Evolutionary conservation across 1,139 yeast genomes (phyloP), one percentile per base, ranked within the genome.

Genomic region (Suhomyces atakaporum): DNA sequence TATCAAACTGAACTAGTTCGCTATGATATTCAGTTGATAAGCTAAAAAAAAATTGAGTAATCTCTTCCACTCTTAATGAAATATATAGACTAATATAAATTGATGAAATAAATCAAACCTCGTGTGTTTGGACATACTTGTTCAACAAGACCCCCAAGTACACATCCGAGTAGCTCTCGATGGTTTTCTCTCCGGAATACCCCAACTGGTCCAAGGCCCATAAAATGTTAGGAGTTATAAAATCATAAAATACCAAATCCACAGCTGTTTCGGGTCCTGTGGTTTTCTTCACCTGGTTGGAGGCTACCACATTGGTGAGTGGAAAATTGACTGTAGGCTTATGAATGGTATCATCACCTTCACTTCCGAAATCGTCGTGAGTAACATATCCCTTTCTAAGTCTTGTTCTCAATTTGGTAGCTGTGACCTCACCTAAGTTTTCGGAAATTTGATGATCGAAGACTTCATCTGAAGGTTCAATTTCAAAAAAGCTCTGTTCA

Each of bases 281-380:
- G 2, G 42, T 36, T 7, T 46, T 35, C 5, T 49, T 37, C 14
- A 61, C 41, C 36, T 62, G 60, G 9, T 46, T 53, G 1, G 82
- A 62, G 49, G 79, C 84, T 12, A 90, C 79, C 5, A 87, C 94
- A 49, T 87, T 88, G 3, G 96, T 95, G 4, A 86, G 68, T 4
- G 74, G 75, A 53, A 72, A 82, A 41, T 73, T 67, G 0, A 69
- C 66, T 38, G 84, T 75, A 1, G 84, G 75, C 38, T 67, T 70
- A 59, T 92, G 98, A 1, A 74, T 66, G 0, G 96, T 88, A 53
- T 92, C 97, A 54, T 92, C 98, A 11, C 98, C 98, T 45, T 79
- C 79, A 43, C 66, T 59, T 0, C 97, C 97, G 50, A 75, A 73
- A 52, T 89, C 97, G 56, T 92, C 98, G 33, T 63, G 54, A 0